phyloP scores from a whole-genome alignment of 306 rosid species.

The Elaeagnus macrophylla region DNA sequence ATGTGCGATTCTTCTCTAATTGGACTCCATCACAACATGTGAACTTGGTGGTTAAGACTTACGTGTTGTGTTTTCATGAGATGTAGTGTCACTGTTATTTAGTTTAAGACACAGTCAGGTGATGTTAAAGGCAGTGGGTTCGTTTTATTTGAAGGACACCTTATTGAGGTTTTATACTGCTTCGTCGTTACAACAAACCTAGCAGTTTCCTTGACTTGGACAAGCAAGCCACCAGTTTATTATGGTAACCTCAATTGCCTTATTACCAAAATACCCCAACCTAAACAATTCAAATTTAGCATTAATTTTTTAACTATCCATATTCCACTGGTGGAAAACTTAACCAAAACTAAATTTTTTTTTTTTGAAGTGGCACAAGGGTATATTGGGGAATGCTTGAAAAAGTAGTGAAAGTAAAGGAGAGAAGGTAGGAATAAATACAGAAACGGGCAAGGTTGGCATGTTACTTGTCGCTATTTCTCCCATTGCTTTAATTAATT shows the following conservation, averaged over 20 bases:
- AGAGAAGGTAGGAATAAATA: slow-evolving; percentile 37
- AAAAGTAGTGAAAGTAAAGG: slow-evolving; percentile 9
- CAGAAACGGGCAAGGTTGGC: slow-evolving; percentile 48
- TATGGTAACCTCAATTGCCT: slow-evolving; percentile 23
- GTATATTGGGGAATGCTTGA: slow-evolving; percentile 17
- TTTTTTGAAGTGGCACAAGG: slow-evolving; percentile 12
- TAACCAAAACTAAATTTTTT: background rate
- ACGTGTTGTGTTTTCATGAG: slow-evolving; percentile 22
- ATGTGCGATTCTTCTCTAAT: background rate
- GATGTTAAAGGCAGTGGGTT: slow-evolving; percentile 10
- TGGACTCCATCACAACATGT: slow-evolving; percentile 23
- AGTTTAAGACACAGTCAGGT: slow-evolving; percentile 24
- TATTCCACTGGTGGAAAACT: background rate
- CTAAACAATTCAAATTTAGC: background rate
- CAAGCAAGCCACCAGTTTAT: slow-evolving; percentile 44
- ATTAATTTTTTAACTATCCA: background rate
- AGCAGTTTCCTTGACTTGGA: slow-evolving; percentile 70
- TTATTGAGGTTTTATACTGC: slow-evolving; percentile 16
- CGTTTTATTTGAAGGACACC: slow-evolving; percentile 12
- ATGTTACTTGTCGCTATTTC: slow-evolving; percentile 47
- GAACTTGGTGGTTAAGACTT: background rate
- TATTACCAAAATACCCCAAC: slow-evolving; percentile 27
- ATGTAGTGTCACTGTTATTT: slow-evolving; percentile 9
- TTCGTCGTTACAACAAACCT: slow-evolving; percentile 54
- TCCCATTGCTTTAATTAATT: slow-evolving; percentile 27